Evolutionary conservation across 495 filamentous ascomycete species (phyloP).

Genomic region (Neurospora sp.): DNA sequence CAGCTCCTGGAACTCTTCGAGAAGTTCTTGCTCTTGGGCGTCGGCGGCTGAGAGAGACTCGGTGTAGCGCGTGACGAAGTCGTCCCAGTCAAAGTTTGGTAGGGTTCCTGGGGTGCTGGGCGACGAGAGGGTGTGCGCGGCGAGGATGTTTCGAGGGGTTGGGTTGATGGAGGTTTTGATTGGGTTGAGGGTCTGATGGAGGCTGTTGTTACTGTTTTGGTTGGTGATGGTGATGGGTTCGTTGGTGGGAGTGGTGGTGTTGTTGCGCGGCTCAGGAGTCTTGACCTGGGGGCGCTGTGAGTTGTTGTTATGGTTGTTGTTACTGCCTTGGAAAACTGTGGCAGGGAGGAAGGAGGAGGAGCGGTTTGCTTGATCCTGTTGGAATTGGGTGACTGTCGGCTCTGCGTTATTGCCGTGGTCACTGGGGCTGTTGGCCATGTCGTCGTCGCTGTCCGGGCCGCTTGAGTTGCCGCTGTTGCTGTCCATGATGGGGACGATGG

Average conservation of each 20-base stretch:
- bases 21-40: conserved; percentile 48
- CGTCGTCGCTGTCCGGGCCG: not conserved
- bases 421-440: not conserved
- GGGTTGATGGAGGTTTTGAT: not conserved
- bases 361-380: not conserved
- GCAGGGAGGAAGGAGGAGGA: not conserved
- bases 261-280: conserved; percentile 24
- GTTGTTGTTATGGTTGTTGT: not conserved
- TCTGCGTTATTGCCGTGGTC: not conserved
- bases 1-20: conserved; percentile 52
- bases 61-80: conserved; percentile 54
- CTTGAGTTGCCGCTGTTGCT: not conserved
- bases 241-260: conserved; percentile 8
- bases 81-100: conserved; percentile 53
- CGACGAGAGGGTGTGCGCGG: conserved; percentile 7
- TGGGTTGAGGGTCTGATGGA: not conserved
- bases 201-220: conserved; percentile 6
- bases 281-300: conserved; percentile 9
- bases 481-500: not conserved
- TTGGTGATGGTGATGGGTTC: conserved; percentile 18
- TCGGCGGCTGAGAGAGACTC: conserved; percentile 50
- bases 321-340: not conserved
- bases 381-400: not conserved
- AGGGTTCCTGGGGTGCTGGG: conserved; percentile 37
- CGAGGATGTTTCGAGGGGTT: not conserved